Evolutionary conservation across 495 filamentous ascomycete genomes (phyloP).

Genomic region (Cairneyella variabilis): DNA sequence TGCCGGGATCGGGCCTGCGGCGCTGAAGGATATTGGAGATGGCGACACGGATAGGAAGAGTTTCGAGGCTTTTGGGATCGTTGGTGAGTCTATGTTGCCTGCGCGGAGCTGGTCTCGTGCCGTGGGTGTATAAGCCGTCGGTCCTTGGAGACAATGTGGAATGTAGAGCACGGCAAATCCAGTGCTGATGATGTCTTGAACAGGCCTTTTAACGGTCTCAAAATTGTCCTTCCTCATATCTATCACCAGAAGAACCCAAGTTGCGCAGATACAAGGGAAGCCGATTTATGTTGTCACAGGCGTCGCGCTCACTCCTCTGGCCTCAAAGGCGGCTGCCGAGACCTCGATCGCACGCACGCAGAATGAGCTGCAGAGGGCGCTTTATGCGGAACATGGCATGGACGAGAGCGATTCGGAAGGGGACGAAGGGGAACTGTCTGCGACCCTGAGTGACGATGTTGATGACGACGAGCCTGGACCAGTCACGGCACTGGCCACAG

Average conservation of each 20-base stretch:
- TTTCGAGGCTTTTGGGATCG: constrained; percentile 79
- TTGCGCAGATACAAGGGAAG: constrained; percentile 76
- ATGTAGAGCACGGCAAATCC: background rate
- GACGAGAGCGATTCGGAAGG: constrained; percentile 34
- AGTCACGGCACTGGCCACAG: background rate
- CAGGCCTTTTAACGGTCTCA: constrained; percentile 72
- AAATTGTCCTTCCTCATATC: constrained; percentile 74
- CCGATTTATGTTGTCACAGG: constrained; percentile 83
- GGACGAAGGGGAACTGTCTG: constrained; percentile 23
- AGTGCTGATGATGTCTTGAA: background rate
- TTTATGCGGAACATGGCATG: constrained; percentile 24
- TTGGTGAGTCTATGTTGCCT: constrained; percentile 55
- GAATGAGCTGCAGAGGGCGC: constrained; percentile 36
- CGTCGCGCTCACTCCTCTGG: constrained; percentile 81
- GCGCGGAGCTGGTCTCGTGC: background rate
- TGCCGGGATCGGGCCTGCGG: constrained; percentile 44
- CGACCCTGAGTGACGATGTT: constrained; percentile 24
- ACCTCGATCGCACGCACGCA: constrained; percentile 64
- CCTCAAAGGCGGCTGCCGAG: constrained; percentile 68
- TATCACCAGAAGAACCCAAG: constrained; percentile 78
- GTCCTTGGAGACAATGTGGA: no score
- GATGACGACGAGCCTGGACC: constrained; percentile 24
- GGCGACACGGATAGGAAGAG: constrained; percentile 23
- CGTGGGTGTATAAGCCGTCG: no score
- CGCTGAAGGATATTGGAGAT: constrained; percentile 29